phyloP scores from a whole-genome alignment of 345 rosid species.

The Schrenkiella parvula region DNA sequence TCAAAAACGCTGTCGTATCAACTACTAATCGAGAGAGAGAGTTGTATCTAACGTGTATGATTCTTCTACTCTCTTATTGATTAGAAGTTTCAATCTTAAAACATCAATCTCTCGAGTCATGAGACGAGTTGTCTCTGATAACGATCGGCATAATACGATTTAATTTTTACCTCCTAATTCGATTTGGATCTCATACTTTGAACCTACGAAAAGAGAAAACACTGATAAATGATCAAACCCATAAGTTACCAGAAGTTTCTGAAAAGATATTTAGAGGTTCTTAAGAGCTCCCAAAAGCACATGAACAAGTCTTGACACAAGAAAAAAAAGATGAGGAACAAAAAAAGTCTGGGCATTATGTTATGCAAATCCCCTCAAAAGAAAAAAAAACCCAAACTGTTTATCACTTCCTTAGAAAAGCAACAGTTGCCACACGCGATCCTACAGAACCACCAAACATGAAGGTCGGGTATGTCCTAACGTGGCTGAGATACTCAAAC shows the following conservation, averaged over 20 bases:
- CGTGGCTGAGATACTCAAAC: conserved; percentile 70
- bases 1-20: conserved; percentile 15
- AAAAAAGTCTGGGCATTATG: neutral
- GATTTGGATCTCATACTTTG: no score
- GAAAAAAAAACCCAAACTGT: neutral
- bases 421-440: conserved; percentile 92
- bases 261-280: neutral
- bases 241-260: neutral
- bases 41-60: neutral
- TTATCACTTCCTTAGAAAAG: conserved; percentile 62
- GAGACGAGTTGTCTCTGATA: neutral
- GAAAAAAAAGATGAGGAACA: neutral
- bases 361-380: neutral
- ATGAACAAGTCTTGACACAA: conserved; percentile 3
- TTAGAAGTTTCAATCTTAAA: neutral
- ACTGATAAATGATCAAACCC: conserved; percentile 4
- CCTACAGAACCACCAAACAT: conserved; percentile 84
- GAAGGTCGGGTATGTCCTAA: conserved; percentile 82
- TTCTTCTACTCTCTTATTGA: neutral
- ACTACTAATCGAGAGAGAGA: neutral
- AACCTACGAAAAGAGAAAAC: neutral
- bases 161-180: no score
- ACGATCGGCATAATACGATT: no score
- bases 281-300: conserved; percentile 9
- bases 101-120: neutral